Evolutionary conservation across 805 yeast species (phyloP), one percentile per base, ranked within the genome.

Genomic region (Clavispora vitiphila): DNA sequence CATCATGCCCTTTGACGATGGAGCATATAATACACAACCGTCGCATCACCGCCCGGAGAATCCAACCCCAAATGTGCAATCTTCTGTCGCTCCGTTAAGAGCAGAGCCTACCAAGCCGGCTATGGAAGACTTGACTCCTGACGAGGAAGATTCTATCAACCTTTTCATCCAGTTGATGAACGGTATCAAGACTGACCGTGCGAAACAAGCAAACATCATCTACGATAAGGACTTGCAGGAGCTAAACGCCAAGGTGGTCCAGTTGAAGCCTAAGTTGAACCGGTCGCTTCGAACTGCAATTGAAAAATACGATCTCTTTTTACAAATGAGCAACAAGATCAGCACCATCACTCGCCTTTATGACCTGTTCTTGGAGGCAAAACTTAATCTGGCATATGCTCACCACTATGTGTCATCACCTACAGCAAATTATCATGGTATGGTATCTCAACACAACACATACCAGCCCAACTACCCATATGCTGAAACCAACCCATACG

Each of bases 291-390:
- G 78, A 35, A 77, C 74, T 22, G 69, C 86, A 2, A 71, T 75
- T 24, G 72, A 74, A 27, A 81, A 77, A 49, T 78, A 87, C 53
- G 91, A 87, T 39, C 60, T 64, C 16, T 74, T 81, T 47, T 74
- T 84, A 48, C 86, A 84, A 37, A 70, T 86, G 78, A 87, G 85
- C 62, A 77, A 83, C 37, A 87, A 89, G 54, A 74, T 89, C 41
- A 81, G 85, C 41, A 81, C 88, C 5, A 81, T 87, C 24, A 76
- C 81, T 55, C 74, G 83, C 46, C 67, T 83, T n/a, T 89, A 88
- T 54, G 95, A 88, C 58, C 77, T 76, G 45, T 72, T 84, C 38
- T 67, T 88, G 44, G 95, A 89, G 45, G 48, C 55, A n/a, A 66
- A 67, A 45, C 60, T 67, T 44, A 56, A 50, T 41, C 55, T 58